phyloP scores from a whole-genome alignment of 2,329 filamentous ascomycete species.

The Fusarium chlamydosporum region DNA sequence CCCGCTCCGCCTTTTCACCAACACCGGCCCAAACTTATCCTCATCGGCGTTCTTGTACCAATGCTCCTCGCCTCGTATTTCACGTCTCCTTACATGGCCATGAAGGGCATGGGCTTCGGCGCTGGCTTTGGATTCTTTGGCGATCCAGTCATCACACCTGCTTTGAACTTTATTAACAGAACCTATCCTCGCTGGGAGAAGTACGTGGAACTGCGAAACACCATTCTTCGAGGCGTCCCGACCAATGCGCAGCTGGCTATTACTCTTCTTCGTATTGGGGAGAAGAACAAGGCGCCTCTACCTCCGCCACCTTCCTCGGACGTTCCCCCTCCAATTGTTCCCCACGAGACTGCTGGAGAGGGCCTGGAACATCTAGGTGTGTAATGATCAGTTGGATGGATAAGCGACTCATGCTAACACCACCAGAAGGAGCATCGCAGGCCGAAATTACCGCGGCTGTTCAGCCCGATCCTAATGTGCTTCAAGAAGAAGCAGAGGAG shows the following conservation, averaged over 20 bases:
- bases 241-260: slow-evolving; percentile 88
- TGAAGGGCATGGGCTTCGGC: slow-evolving; percentile 76
- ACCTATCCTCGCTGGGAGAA: slow-evolving; percentile 81
- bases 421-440: slow-evolving; percentile 64
- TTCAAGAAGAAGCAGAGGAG: slow-evolving; percentile 54
- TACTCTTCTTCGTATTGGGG: slow-evolving; percentile 84
- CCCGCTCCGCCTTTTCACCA: slow-evolving; percentile 73
- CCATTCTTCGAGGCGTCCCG: slow-evolving; percentile 83
- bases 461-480: slow-evolving; percentile 59
- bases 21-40: slow-evolving; percentile 65
- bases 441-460: slow-evolving; percentile 77
- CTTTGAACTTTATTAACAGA: slow-evolving; percentile 70
- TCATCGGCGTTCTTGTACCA: slow-evolving; percentile 68
- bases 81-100: slow-evolving; percentile 69
- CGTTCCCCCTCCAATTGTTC: slow-evolving; percentile 55
- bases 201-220: slow-evolving; percentile 80
- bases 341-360: slow-evolving; percentile 63
- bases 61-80: slow-evolving; percentile 67
- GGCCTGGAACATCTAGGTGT: slow-evolving; percentile 55
- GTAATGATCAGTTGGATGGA: slow-evolving; percentile 3
- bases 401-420: slow-evolving; percentile 36
- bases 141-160: slow-evolving; percentile 77
- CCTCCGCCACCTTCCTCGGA: slow-evolving; percentile 67
- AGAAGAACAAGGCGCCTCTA: slow-evolving; percentile 83
- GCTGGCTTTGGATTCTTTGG: slow-evolving; percentile 85